Evolutionary conservation across 2,329 filamentous ascomycete species (phyloP).

Genomic region (Claviceps sorghi): DNA sequence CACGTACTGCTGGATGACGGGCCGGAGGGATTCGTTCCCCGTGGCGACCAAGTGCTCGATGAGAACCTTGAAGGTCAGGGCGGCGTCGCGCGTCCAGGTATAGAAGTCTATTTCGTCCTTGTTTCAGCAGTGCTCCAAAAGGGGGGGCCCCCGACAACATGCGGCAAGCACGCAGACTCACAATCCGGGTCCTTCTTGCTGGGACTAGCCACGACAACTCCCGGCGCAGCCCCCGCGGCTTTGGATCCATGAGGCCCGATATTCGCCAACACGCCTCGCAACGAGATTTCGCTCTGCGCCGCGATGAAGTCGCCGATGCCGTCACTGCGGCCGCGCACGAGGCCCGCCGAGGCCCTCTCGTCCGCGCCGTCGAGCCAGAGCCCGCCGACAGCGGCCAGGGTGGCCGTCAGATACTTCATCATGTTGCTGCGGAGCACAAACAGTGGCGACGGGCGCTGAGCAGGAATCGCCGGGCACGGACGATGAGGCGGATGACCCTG

Average conservation of each 20-base stretch:
- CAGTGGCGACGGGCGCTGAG: too few relatives aligned
- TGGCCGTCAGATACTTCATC: conserved; percentile 1
- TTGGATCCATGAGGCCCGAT: conserved; percentile 38
- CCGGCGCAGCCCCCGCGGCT: conserved; percentile 29
- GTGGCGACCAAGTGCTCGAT: conserved; percentile 44
- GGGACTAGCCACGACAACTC: conserved; percentile 40
- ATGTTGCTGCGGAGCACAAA: background rate
- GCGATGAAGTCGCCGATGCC: conserved; percentile 8
- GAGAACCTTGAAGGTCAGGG: conserved; percentile 53
- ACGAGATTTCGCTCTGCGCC: conserved; percentile 8
- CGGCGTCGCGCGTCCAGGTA: conserved; percentile 63
- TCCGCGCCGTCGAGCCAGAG: background rate
- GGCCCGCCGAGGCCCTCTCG: background rate
- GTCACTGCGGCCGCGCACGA: conserved; percentile 12
- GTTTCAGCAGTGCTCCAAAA: background rate
- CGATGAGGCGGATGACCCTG: too few relatives aligned
- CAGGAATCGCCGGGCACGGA: too few relatives aligned
- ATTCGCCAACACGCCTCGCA: conserved; percentile 22
- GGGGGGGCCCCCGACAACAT: background rate
- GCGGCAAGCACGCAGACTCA: conserved; percentile 15
- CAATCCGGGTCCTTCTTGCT: conserved; percentile 37
- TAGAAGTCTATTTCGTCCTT: conserved; percentile 43
- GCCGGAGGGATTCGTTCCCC: conserved; percentile 42
- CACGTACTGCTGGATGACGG: conserved; percentile 51
- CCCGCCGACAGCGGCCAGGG: background rate